These are phyloP conservation scores for Salvia hispanica DNA, from an alignment of 257 asterid species.

Conservation along the genomic window DNA sequence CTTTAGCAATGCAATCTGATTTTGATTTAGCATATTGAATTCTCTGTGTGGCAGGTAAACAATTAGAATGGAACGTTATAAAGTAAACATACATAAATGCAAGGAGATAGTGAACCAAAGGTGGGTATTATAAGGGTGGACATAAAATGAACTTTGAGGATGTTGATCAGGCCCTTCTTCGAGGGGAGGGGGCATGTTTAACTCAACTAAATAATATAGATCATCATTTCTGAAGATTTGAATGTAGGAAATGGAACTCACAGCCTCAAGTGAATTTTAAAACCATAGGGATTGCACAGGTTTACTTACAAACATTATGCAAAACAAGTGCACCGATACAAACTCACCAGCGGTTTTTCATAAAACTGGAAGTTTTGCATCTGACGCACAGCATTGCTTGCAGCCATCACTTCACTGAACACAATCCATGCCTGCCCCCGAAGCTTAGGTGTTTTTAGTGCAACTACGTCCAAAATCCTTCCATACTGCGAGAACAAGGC, in stretches of 20 bases:
- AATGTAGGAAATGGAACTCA: background rate
- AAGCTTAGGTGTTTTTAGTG: slow-evolving; percentile 87
- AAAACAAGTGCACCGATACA: slow-evolving; percentile 12
- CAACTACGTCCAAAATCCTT: slow-evolving; percentile 89
- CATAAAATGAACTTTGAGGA: background rate
- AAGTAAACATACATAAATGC: background rate
- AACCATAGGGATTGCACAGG: slow-evolving; percentile 5
- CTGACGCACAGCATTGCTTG: slow-evolving; percentile 96
- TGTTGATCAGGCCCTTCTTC: background rate
- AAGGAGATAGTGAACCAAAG: background rate
- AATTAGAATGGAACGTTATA: slow-evolving; percentile 6
- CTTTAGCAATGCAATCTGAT: slow-evolving; percentile 95
- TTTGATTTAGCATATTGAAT: slow-evolving; percentile 89
- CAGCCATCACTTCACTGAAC: slow-evolving; percentile 92
- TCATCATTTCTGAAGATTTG: background rate
- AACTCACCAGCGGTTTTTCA: slow-evolving; percentile 90
- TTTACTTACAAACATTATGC: slow-evolving; percentile 11
- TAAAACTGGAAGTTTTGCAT: slow-evolving; percentile 97
- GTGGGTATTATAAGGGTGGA: background rate
- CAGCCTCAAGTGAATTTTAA: background rate
- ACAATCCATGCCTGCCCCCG: slow-evolving; percentile 99
- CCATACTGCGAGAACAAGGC: slow-evolving; percentile 98
- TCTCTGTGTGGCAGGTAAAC: slow-evolving; percentile 58
- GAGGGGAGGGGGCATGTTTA: background rate
- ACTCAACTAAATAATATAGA: background rate